Base-by-base conservation (phyloP, 306 rosid genomes). In the Citrullus mucosospermus region DNA sequence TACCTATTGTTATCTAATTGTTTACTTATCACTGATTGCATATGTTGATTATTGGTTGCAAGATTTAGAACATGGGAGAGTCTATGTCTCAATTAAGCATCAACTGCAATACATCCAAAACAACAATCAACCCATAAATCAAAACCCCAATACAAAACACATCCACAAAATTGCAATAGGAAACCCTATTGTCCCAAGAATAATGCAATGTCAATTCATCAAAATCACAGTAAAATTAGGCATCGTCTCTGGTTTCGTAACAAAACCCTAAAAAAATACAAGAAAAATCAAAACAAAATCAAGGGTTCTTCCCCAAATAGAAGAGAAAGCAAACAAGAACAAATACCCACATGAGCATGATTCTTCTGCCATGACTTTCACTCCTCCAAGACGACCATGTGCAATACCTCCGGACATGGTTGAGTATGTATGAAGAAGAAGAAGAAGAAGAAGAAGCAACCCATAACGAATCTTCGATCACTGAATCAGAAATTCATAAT, bases 191-290 rank as follows among this genome's bases (percentile, higher is more conserved):
- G 92, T 94, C 48, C 98, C 96, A 28, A 97, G 97, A 73, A 94
- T 92, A 43, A 93, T 94, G 90, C 98, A 94, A 92, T 94, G 93
- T 97, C 98, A 94, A 4, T 84, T 83, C 98, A 94, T 94, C 94
- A 94, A 87, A 87, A 92, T 94, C 28, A 94, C 89, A 5, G 96
- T 86, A 13, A 96, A 96, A 80, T 94, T 96, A 0, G 96, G 70
- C 20, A 85, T 72, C 65, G 93, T 90, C 90, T 92, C 96, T 41
- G 97, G 98, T 80, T 92, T 94, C 61, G 98, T 97, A 74, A 94
- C 97, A 60, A 94, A 92, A 87, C 97, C 98, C 98, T 94, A 88
- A 81, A 81, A 80, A 20, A 58, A 81, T 25, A 50, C 17, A 51
- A 13, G 11, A 58, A 77, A 71, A 63, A 36, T 10, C 12, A 58